These are phyloP conservation scores for Fusarium sulawesiense DNA, from an alignment of 2,329 filamentous ascomycete genomes.

Conservation along the genomic window DNA sequence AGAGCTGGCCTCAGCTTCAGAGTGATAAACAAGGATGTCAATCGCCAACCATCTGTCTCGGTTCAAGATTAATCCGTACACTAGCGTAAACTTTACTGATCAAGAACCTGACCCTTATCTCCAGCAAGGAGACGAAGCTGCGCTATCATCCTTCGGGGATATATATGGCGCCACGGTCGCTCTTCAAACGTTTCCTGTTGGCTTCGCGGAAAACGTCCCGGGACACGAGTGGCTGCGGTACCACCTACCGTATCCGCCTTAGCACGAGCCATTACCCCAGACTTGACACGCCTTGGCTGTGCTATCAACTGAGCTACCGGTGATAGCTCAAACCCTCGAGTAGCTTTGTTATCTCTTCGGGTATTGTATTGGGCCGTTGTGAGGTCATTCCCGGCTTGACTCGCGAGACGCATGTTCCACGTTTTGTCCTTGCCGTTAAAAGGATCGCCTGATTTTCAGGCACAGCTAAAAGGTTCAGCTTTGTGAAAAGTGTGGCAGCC, in stretches of 20 bases:
- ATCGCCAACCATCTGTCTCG: neutral
- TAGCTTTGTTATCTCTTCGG: neutral
- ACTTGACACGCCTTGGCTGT: neutral
- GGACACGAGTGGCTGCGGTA: conserved; percentile 7
- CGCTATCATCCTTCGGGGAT: conserved; percentile 8
- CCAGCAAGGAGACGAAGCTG: neutral
- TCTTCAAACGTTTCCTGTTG: neutral
- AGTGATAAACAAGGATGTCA: conserved; percentile 1
- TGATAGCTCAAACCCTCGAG: neutral
- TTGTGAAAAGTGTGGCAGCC: neutral
- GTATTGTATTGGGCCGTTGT: neutral
- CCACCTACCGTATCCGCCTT: conserved; percentile 15
- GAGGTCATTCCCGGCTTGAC: neutral
- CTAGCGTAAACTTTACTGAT: neutral
- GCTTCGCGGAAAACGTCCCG: neutral
- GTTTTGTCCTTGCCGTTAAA: neutral
- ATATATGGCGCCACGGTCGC: conserved; percentile 12
- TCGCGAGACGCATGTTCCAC: neutral
- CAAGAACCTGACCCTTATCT: neutral
- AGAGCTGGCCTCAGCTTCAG: conserved; percentile 4
- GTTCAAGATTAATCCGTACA: neutral
- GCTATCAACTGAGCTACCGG: neutral
- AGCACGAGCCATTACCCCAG: neutral
- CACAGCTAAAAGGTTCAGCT: neutral
- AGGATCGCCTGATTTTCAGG: neutral